A percentile compares a stretch with the other conserved stretches of the same genome.
Evolutionary conservation across 140 eudicot species (phyloP).

Genomic region (Cichorium intybus): DNA sequence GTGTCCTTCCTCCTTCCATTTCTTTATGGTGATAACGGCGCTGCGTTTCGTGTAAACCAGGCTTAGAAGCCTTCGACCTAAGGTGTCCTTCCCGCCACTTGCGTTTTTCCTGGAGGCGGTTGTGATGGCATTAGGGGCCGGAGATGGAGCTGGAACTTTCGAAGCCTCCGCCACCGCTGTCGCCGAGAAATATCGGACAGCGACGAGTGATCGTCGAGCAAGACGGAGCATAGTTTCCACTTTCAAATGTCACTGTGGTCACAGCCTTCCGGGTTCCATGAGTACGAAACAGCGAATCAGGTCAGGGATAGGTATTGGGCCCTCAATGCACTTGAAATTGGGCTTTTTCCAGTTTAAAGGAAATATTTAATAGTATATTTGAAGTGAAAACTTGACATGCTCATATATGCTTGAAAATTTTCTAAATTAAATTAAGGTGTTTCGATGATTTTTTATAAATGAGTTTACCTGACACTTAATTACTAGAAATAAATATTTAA

Average conservation of each 20-base stretch:
- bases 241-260: background rate
- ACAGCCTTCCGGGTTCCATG: background rate
- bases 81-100: slow-evolving; percentile 59
- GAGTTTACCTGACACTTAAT: no score
- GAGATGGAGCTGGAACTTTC: background rate
- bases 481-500: no score
- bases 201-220: slow-evolving; percentile 49
- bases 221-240: slow-evolving; percentile 44
- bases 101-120: slow-evolving; percentile 11
- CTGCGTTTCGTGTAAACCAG: slow-evolving; percentile 69
- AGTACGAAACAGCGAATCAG: background rate
- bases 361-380: no score
- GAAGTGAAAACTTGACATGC: no score
- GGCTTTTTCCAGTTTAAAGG: no score
- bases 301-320: background rate
- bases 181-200: slow-evolving; percentile 54
- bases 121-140: slow-evolving; percentile 5
- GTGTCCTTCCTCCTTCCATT: slow-evolving; percentile 89
- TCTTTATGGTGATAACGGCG: slow-evolving; percentile 62
- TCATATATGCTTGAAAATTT: no score
- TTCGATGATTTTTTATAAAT: no score
- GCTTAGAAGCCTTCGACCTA: slow-evolving; percentile 63
- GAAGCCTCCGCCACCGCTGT: slow-evolving; percentile 22
- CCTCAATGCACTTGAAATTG: background rate
- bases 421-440: no score